These are phyloP conservation scores for Paraphoma sp. DNA, from an alignment of 2,329 filamentous ascomycete genomes.

Conservation along the genomic window DNA sequence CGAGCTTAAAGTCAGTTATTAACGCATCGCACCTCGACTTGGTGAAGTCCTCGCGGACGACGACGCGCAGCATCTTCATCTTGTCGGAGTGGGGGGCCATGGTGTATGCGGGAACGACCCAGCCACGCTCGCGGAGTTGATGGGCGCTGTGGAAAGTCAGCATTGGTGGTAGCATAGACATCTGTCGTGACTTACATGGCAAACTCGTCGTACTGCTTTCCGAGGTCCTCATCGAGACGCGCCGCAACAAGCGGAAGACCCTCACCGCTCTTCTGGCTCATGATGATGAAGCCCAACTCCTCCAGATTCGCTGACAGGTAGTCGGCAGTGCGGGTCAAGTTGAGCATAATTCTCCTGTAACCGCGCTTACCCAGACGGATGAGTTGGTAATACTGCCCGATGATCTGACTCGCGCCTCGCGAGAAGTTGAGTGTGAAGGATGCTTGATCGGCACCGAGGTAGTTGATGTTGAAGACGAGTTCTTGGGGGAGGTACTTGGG, in stretches of 20 bases:
- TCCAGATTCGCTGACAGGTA: slow-evolving; percentile 79
- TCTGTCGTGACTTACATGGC: slow-evolving; percentile 55
- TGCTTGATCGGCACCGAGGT: slow-evolving; percentile 91
- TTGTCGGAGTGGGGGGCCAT: slow-evolving; percentile 88
- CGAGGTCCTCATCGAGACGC: slow-evolving; percentile 68
- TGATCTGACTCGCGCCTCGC: slow-evolving; percentile 91
- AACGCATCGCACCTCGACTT: slow-evolving; percentile 81
- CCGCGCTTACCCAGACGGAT: slow-evolving; percentile 93
- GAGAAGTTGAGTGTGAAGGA: slow-evolving; percentile 98
- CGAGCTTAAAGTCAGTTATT: slow-evolving; percentile 78
- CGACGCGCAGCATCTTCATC: slow-evolving; percentile 90
- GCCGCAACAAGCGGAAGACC: slow-evolving; percentile 92
- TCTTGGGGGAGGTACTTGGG: slow-evolving; percentile 75
- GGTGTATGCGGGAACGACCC: slow-evolving; percentile 95
- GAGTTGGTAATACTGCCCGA: slow-evolving; percentile 97
- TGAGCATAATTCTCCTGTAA: slow-evolving; percentile 92
- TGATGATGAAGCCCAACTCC: slow-evolving; percentile 81
- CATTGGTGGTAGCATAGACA: slow-evolving; percentile 4
- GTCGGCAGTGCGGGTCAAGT: slow-evolving; percentile 87
- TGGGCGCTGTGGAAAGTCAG: slow-evolving; percentile 63
- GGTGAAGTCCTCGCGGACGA: slow-evolving; percentile 91
- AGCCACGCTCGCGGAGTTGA: slow-evolving; percentile 83
- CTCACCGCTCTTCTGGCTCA: slow-evolving; percentile 78
- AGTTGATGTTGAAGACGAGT: slow-evolving; percentile 99
- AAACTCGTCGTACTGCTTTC: slow-evolving; percentile 63